These are phyloP conservation scores for Rhizopus sp. DNA, from an alignment of 371 early-diverging fungal species.

Conservation along the genomic window DNA sequence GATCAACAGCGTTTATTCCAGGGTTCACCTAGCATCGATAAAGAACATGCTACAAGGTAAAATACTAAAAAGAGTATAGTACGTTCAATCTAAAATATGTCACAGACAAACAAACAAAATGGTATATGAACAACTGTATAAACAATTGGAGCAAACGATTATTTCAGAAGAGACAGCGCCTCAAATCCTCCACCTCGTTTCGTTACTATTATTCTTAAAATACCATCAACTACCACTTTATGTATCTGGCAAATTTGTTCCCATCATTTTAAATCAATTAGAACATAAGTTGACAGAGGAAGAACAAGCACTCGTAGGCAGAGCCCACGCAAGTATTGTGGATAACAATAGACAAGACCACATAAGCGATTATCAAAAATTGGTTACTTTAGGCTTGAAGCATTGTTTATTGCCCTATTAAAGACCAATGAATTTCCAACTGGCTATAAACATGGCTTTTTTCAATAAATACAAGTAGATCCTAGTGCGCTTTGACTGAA, in stretches of 20 bases:
- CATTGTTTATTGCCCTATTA: not conserved
- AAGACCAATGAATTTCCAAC: conserved; percentile 21
- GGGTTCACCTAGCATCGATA: not conserved
- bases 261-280: conserved; percentile 13
- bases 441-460: conserved; percentile 17
- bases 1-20: conserved; percentile 12
- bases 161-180: conserved; percentile 13
- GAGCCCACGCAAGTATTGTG: conserved; percentile 11
- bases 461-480: conserved; percentile 23
- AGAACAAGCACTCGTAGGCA: conserved; percentile 5
- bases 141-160: conserved; percentile 10
- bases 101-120: conserved; percentile 6
- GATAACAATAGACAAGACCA: conserved; percentile 8
- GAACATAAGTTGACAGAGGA: conserved; percentile 2
- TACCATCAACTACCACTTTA: conserved; percentile 16
- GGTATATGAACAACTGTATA: conserved; percentile 12
- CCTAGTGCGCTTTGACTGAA: conserved; percentile 15
- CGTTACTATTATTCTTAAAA: conserved; percentile 17
- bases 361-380: conserved; percentile 5
- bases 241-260: conserved; percentile 30
- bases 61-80: not conserved
- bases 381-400: not conserved
- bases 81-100: not conserved
- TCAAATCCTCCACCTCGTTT: conserved; percentile 16
- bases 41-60: not conserved